These are phyloP conservation scores for Pythium vanterpoolii DNA, from an alignment of 352 stramenopile genomes.

Conservation along the genomic window DNA sequence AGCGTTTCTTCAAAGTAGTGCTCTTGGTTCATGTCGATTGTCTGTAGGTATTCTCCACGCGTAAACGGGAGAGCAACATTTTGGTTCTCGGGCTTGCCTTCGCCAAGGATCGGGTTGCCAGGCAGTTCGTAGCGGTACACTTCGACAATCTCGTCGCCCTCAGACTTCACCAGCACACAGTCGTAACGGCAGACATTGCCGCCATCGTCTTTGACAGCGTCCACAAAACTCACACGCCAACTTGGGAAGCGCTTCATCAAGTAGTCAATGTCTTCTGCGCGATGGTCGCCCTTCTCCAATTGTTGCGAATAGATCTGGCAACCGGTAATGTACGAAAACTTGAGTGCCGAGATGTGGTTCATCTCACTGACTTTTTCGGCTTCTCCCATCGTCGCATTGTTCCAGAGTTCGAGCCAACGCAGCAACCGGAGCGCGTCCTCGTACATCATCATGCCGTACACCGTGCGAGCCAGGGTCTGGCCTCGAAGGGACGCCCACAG, in stretches of 20 bases:
- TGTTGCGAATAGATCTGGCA: slow-evolving; percentile 89
- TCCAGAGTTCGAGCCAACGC: slow-evolving; percentile 86
- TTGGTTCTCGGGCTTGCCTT: slow-evolving; percentile 88
- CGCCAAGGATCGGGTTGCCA: slow-evolving; percentile 76
- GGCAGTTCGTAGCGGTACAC: slow-evolving; percentile 86
- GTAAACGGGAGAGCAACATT: slow-evolving; percentile 86
- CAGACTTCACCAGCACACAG: slow-evolving; percentile 80
- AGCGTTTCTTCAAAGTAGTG: slow-evolving; percentile 88
- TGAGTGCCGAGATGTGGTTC: slow-evolving; percentile 80
- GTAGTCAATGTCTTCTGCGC: slow-evolving; percentile 95
- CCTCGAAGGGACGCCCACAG: slow-evolving; percentile 87
- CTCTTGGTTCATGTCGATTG: slow-evolving; percentile 91
- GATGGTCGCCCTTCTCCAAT: slow-evolving; percentile 58
- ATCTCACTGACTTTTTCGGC: slow-evolving; percentile 87
- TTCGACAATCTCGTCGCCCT: slow-evolving; percentile 84
- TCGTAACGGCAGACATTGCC: slow-evolving; percentile 67
- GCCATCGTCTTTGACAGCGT: slow-evolving; percentile 64
- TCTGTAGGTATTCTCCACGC: slow-evolving; percentile 85
- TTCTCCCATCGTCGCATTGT: slow-evolving; percentile 56
- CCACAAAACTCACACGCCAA: slow-evolving; percentile 88
- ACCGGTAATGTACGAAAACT: slow-evolving; percentile 89
- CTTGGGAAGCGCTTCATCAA: slow-evolving; percentile 97
- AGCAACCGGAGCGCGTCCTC: slow-evolving; percentile 87
- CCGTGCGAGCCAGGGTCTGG: slow-evolving; percentile 80
- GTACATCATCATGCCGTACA: slow-evolving; percentile 90